A percentile compares a stretch with the other conserved stretches of the same genome.
Conservation (phyloP, 2,329 filamentous ascomycete species). For the Boeremia lycopersici region DNA sequence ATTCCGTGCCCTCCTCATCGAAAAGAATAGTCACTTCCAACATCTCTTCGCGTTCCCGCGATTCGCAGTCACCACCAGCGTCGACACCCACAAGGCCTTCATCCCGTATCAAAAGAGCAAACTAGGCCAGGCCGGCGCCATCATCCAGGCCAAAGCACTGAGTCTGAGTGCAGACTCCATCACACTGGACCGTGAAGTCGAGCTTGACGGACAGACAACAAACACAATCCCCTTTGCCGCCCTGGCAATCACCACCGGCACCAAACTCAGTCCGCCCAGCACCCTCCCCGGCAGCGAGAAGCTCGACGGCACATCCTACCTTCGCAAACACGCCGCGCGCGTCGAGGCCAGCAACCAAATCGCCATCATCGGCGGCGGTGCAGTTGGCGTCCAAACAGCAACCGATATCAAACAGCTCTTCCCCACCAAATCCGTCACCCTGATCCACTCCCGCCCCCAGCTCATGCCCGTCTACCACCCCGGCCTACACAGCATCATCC, state of each 20-base stretch:
- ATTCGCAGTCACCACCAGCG: conserved; percentile 59
- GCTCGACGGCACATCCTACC: conserved; percentile 29
- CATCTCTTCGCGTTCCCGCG: conserved; percentile 66
- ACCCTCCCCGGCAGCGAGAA: conserved; percentile 13
- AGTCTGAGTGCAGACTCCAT: conserved; percentile 50
- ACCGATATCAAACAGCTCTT: conserved; percentile 64
- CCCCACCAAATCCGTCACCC: conserved; percentile 61
- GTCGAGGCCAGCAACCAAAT: conserved; percentile 55
- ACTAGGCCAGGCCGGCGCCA: conserved; percentile 7
- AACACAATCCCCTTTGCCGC: conserved; percentile 54
- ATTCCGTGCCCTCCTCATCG: conserved; percentile 62
- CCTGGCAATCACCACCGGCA: conserved; percentile 64
- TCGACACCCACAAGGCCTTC: conserved; percentile 64
- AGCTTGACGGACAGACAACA: conserved; percentile 49
- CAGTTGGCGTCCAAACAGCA: conserved; percentile 67
- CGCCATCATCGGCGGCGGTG: conserved; percentile 60
- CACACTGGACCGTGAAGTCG: conserved; percentile 40
- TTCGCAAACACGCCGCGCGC: conserved; percentile 57
- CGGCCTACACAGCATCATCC: conserved; percentile 49
- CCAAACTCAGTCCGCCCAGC: conserved; percentile 36
- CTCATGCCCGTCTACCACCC: conserved; percentile 58
- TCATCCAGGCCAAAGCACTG: conserved; percentile 51
- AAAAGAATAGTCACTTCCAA: conserved; percentile 66
- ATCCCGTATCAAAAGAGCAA: conserved; percentile 60
- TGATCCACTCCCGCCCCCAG: conserved; percentile 63